phyloP scores from a whole-genome alignment of 139 green algal species.

The Picochlorum costavermella region DNA sequence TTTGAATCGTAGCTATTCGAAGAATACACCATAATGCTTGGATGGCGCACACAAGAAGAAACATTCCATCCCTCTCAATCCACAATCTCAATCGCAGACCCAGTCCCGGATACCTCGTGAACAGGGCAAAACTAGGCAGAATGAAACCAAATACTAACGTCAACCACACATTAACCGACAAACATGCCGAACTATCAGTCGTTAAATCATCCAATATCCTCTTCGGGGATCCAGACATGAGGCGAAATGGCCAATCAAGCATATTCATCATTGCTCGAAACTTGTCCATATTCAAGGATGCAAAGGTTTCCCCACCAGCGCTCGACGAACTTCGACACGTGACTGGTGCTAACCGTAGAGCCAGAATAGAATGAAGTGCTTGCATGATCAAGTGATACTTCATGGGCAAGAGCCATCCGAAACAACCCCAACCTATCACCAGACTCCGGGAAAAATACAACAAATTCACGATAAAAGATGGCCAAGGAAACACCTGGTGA shows the following conservation, averaged over 20 bases:
- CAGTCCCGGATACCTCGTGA: background rate
- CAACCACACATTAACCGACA: background rate
- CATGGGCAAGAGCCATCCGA: conserved; percentile 9
- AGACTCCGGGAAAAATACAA: conserved; percentile 10
- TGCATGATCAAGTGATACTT: background rate
- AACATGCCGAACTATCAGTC: background rate
- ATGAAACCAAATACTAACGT: conserved; percentile 1
- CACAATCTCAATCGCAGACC: background rate
- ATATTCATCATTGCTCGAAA: conserved; percentile 7
- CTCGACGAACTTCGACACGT: background rate
- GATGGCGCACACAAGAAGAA: background rate
- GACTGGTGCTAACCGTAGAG: background rate
- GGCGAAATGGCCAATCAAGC: conserved; percentile 11
- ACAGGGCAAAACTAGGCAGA: conserved; percentile 2
- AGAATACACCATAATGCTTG: background rate
- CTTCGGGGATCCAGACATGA: background rate
- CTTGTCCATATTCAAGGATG: background rate
- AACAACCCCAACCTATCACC: conserved; percentile 8
- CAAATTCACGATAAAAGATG: conserved; percentile 3
- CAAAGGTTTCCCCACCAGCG: conserved; percentile 1
- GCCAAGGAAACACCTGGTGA: background rate
- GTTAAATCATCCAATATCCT: background rate
- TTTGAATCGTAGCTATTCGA: background rate
- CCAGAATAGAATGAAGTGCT: conserved; percentile 3
- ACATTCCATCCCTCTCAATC: background rate